Base-by-base conservation (phyloP, 306 rosid genomes). In the Herpetospermum pedunculosum region DNA sequence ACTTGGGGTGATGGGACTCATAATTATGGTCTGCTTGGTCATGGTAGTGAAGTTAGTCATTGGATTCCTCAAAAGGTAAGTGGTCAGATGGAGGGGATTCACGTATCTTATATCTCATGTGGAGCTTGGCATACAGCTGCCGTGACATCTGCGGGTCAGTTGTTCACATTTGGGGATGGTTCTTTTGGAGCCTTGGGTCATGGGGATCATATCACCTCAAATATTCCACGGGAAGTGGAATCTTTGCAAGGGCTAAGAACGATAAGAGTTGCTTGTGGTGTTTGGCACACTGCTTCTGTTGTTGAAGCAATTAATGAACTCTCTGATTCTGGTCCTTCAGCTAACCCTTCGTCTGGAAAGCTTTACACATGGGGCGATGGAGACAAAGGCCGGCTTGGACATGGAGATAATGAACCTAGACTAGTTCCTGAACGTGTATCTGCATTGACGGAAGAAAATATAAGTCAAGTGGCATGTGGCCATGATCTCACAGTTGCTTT, bases 91-190 rank as follows among this genome's bases (percentile, higher is more conserved):
- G 98, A 94, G 59, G 95, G 89, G 25, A 35, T 94, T 71, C 95
- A 75, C 57, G 72, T 91, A 73, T 85, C 92, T 26, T 87, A 85
- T 87, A 88, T 94, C 68, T 83, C 98, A 63, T 94, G 98, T 70
- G 98, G 98, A 75, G 88, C 89, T 50, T 94, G 98, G 97, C 98
- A 94, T 84, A 94, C 96, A 46, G 98, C 97, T 59, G 80, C 81
- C 75, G 90, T 88, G 81, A 86, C 97, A 72, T 91, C 97, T 80
- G 80, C 89, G 64, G 97, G 98, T 50, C 91, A 81, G 85, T 72
- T 94, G 83, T 89, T 94, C 81, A 94, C 98, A 69, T 94, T 89
- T 81, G 98, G 98, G n/a, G 98, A 94, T 79, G 98, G 97, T 77
- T 84, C 97, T 52, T 94, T 94, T 78, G 98, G 97, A 67, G 94